Evolutionary conservation across 129 eudicot genomes (phyloP), one percentile per base, ranked within the genome.

Genomic region (Helianthus tuberosus): DNA sequence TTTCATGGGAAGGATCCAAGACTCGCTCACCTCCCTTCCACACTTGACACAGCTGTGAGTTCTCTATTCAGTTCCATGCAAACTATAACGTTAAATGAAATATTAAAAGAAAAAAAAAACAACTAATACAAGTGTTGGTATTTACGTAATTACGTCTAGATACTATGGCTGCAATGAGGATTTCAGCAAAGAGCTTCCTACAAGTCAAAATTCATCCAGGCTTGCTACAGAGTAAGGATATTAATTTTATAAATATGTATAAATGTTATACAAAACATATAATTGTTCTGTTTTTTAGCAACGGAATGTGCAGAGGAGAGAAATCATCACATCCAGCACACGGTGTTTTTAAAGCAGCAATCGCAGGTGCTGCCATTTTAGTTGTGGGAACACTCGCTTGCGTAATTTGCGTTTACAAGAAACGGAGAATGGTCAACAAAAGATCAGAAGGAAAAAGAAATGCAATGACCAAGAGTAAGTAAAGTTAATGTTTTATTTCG

Each of bases 391-490:
- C 79, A 77, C 32, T 20, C 75, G 82, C 72, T 38, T 78, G 66
- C 62, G 23, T 20, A 20, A 65, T 66, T 66, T 86, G 89, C 79
- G 38, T 75, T 41, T 86, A 69, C 84, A 88, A 75, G 85, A 75
- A 75, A 53, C 84, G 79, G 70, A 66, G 44, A 77, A 75, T 62
- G 72, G 64, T 74, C 27, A 49, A 35, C 71, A 58, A 60, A 39
- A 65, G 71, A 59, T 82, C 75, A 68, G 82, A 73, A 65, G 63
- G 44, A 6, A 91, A 73, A 69, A 85, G 76, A 55, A 74, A 67
- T 50, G 14, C 84, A 48, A 86, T 86, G 86, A 84, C 91, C 72
- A 88, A 82, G 78, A 91, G 97, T 91, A 72, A 82, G 96, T 72
- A 52, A 23, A 67, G 10, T 15, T 4, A n/a, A 16, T 58, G 25